These are phyloP conservation scores for Colletotrichum truncatum DNA, from an alignment of 2,329 filamentous ascomycete species.

Conservation along the genomic window DNA sequence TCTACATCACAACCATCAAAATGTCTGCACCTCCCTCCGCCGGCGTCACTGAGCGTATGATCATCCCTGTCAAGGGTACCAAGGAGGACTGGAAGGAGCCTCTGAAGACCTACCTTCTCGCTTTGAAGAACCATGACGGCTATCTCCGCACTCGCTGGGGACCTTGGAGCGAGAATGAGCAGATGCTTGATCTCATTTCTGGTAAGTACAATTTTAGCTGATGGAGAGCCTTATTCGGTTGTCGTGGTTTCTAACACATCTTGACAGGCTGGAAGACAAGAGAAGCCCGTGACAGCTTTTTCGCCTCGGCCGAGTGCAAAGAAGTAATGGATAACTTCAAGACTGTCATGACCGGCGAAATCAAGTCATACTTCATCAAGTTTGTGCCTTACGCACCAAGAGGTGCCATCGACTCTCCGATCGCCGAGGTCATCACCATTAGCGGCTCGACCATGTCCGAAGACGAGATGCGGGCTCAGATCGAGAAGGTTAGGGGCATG, in stretches of 20 bases:
- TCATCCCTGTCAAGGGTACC: slow-evolving; percentile 16
- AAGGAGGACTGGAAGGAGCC: slow-evolving; percentile 24
- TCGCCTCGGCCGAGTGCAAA: slow-evolving; percentile 9
- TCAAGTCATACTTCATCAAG: slow-evolving; percentile 21
- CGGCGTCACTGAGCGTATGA: slow-evolving; percentile 21
- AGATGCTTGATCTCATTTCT: slow-evolving; percentile 18
- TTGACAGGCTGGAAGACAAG: slow-evolving; percentile 17
- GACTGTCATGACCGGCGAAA: slow-evolving; percentile 3
- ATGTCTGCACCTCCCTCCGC: slow-evolving; percentile 10
- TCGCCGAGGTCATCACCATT: slow-evolving; percentile 20
- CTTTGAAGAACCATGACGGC: slow-evolving; percentile 14
- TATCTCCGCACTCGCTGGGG: slow-evolving; percentile 27
- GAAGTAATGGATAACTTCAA: slow-evolving; percentile 3
- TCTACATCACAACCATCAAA: background rate
- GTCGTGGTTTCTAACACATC: background rate
- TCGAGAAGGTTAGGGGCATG: slow-evolving; percentile 9
- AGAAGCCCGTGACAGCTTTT: slow-evolving; percentile 15
- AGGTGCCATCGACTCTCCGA: slow-evolving; percentile 21
- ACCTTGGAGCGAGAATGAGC: slow-evolving; percentile 23
- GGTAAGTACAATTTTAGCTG: background rate
- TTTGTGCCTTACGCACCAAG: slow-evolving; percentile 23
- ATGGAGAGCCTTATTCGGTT: too few species aligned
- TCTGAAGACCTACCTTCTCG: slow-evolving; percentile 23
- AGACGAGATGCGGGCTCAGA: slow-evolving; percentile 11
- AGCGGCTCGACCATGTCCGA: slow-evolving; percentile 1